Evolutionary conservation across 805 yeast species (phyloP).

Genomic region (Saccharomycopsis microspora): DNA sequence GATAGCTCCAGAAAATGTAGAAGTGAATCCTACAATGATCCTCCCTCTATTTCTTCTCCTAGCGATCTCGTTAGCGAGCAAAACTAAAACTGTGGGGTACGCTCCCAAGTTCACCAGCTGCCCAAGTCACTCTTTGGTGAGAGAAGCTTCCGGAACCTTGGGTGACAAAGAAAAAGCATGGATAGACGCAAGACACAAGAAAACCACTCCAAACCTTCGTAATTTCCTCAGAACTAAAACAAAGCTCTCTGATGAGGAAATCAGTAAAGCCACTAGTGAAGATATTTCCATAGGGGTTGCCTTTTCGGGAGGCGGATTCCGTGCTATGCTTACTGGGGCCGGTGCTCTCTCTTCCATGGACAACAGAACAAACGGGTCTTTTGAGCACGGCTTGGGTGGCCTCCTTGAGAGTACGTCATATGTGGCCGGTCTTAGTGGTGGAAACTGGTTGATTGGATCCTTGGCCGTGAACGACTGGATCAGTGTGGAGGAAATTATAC

Average conservation of each 20-base stretch:
- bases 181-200: conserved; percentile 36
- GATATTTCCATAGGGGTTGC: conserved; percentile 38
- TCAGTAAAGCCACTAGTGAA: conserved; percentile 27
- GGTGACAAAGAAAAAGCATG: conserved; percentile 42
- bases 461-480: conserved; percentile 25
- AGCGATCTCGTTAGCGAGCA: no score
- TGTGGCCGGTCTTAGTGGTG: conserved; percentile 52
- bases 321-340: conserved; percentile 53
- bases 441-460: conserved; percentile 51
- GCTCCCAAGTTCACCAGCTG: no score
- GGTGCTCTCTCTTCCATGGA: conserved; percentile 46
- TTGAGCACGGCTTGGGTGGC: conserved; percentile 32
- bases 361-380: conserved; percentile 27
- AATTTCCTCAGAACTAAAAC: conserved; percentile 31
- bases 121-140: conserved; percentile 22
- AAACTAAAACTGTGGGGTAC: no score
- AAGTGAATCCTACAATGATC: no score
- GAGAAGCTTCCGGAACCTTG: conserved; percentile 35
- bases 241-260: conserved; percentile 25
- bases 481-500: conserved; percentile 24
- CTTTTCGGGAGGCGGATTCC: conserved; percentile 49
- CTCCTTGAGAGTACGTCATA: conserved; percentile 39
- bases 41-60: no score
- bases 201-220: conserved; percentile 35
- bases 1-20: no score